A percentile compares a stretch with the other conserved stretches of the same genome.
phyloP scores from a whole-genome alignment of 441 rosid genomes.

The Gossypium gossypioides region DNA sequence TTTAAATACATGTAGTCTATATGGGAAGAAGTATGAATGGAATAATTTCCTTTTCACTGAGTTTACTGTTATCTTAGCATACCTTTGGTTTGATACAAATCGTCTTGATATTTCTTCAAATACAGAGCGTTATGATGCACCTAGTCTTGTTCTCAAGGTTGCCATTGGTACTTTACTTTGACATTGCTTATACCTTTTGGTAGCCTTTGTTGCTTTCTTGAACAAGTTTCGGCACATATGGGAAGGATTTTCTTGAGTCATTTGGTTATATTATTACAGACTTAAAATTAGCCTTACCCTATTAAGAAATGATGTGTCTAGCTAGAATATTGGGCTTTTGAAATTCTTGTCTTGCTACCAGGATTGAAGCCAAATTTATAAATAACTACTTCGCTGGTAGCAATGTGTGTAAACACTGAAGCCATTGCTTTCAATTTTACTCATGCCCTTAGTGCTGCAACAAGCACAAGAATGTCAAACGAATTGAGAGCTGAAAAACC shows the following conservation, averaged over 20 bases:
- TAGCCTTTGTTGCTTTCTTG: neutral
- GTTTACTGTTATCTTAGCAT: too few relatives aligned
- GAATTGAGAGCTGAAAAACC: conserved; percentile 62
- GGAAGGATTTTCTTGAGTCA: conserved; percentile 49
- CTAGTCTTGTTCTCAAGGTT: too few relatives aligned
- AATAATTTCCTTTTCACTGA: too few relatives aligned
- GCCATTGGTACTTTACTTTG: too few relatives aligned
- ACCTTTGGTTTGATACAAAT: too few relatives aligned
- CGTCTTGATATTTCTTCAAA: too few relatives aligned
- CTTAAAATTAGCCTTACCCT: conserved; percentile 55
- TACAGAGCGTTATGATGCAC: too few relatives aligned
- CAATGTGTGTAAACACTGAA: conserved; percentile 30
- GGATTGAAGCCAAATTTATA: conserved; percentile 56
- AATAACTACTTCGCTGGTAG: conserved; percentile 51
- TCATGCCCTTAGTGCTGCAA: neutral
- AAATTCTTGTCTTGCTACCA: conserved; percentile 36
- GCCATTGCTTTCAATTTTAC: neutral
- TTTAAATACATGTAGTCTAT: too few relatives aligned
- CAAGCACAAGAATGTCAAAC: conserved; percentile 61
- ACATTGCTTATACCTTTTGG: neutral
- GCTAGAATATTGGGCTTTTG: neutral
- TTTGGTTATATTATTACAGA: conserved; percentile 21
- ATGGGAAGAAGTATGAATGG: too few relatives aligned
- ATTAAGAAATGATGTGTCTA: conserved; percentile 36
- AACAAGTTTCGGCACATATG: conserved; percentile 45